Evolutionary conservation across 805 yeast genomes (phyloP), one percentile per base, ranked within the genome.

Genomic region (Komagataella ulmi): DNA sequence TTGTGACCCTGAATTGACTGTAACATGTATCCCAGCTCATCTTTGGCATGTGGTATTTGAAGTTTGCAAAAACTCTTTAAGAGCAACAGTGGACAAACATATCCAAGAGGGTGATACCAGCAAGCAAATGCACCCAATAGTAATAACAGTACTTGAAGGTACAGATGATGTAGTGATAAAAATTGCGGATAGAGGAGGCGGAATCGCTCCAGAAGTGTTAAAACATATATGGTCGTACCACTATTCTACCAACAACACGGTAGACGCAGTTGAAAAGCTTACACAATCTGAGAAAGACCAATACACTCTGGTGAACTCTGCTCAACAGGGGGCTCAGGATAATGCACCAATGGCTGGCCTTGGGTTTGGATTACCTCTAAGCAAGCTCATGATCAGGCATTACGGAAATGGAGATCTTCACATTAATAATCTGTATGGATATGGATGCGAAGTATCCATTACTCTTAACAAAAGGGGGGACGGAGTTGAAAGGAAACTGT

Each of bases 341-440:
- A 57, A 60, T 44, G 67, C 64, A 53, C 58, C 59, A 51, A 61
- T 64, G 21, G 61, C 58, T 49, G 67, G 67, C 4, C 64, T 62
- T 47, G 67, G 67, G n/a, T 59, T 64, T 65, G 67, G 67, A 0
- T 53, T 64, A 17, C 67, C 67, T 0, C 49, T 64, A 12, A 63
- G 67, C 48, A 60, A 58, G 46, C 58, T 64, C 17, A 57, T 61
- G 48, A 58, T 62, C 2, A 53, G 50, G 24, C 62, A 61, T 48
- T 63, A 64, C 46, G 51, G 56, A 17, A 30, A 30, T 30, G 67
- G 67, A 14, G 51, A 52, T 6, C 47, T 64, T 50, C 53, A 53
- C 24, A 54, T 64, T 30, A 44, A 48, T 1, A 63, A 62, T 46
- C 55, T 51, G 46, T 52, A 51, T 14, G 61, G 59, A 5, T 51